Evolutionary conservation across 139 green algal species (phyloP).

Genomic region (Chlorella ohadii): DNA sequence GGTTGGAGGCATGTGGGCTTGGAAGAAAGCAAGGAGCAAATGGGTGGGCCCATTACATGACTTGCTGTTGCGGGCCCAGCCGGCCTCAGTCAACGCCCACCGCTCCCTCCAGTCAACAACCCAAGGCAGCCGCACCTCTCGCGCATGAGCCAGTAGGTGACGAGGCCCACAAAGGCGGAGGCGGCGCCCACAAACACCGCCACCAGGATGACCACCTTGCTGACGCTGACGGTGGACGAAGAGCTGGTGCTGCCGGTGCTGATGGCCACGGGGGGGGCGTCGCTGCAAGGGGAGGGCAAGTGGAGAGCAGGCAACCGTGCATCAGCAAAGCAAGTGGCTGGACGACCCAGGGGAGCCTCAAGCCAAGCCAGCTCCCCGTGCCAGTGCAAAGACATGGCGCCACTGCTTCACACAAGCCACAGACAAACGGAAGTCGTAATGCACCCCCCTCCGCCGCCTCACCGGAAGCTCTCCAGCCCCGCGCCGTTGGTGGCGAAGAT

Average conservation of each 20-base stretch:
- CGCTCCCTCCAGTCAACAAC: too few relatives aligned
- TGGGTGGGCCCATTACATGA: too few relatives aligned
- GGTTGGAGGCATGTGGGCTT: too few relatives aligned
- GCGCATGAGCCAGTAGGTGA: constrained; percentile 34
- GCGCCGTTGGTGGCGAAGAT: constrained; percentile 59
- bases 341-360: too few relatives aligned
- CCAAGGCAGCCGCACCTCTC: constrained; percentile 18
- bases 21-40: too few relatives aligned
- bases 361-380: too few relatives aligned
- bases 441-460: neutral
- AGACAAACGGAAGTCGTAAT: too few relatives aligned
- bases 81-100: too few relatives aligned
- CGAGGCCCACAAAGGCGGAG: constrained; percentile 32
- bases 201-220: constrained; percentile 23
- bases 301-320: neutral
- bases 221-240: constrained; percentile 36
- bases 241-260: constrained; percentile 7
- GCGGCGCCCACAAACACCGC: constrained; percentile 32
- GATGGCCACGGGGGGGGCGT: constrained; percentile 10
- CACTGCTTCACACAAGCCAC: too few relatives aligned
- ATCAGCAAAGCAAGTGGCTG: too few relatives aligned
- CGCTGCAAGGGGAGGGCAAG: constrained; percentile 24
- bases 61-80: too few relatives aligned
- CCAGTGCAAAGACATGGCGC: too few relatives aligned
- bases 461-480: constrained; percentile 39